Base-by-base conservation (phyloP, 2,329 filamentous ascomycete genomes). In the Aspergillus persii region DNA sequence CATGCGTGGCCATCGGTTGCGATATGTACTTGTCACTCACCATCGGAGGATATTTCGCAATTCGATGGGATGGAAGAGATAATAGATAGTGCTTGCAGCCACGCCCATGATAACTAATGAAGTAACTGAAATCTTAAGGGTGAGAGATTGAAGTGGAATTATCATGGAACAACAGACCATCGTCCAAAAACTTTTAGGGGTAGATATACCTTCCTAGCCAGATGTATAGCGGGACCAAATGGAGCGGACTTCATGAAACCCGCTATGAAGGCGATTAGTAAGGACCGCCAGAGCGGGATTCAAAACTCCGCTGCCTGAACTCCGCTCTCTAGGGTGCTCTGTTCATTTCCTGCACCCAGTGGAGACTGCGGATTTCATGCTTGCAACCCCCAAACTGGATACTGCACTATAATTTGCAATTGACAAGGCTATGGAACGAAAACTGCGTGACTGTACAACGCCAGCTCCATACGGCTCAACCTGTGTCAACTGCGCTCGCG, bases 401-500 rank as follows among this genome's bases (percentile, higher is more conserved):
- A 26, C 8, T 30, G 48, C 26, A 27, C 31, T 30, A 11, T n/a
- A 26, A 9, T n/a, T 11, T 8, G 26, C 12, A 50, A 8, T 9
- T 9, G 48, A 9, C 18, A 9, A n/a, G 48, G 48, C 26, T 26
- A 50, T 50, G 48, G 48, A 50, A 29, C n/a, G 18, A 8, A 50
- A 26, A 3, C 9, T 29, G 8, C 48, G 2, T 8, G 26, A 23
- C 31, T 29, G 48, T 30, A 29, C 23, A 50, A 50, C 11, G 48
- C 48, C 64, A 31, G 65, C 64, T 8, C 65, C 65, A 9, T 68
- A 80, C 59, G 78, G 78, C 29, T 73, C 75, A 36, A 74, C 79
- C 7, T 80, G 79, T 54, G 63, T 69, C 48, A 77, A 74, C 56
- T 81, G 79, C 62, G 72, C 74, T 50, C 76, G 74, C 50, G 77